Percentiles rank a stretch among this genome's conserved stretches.
phyloP scores from a whole-genome alignment of 768 basidiomycete genomes.

The Lentinula aciculospora region DNA sequence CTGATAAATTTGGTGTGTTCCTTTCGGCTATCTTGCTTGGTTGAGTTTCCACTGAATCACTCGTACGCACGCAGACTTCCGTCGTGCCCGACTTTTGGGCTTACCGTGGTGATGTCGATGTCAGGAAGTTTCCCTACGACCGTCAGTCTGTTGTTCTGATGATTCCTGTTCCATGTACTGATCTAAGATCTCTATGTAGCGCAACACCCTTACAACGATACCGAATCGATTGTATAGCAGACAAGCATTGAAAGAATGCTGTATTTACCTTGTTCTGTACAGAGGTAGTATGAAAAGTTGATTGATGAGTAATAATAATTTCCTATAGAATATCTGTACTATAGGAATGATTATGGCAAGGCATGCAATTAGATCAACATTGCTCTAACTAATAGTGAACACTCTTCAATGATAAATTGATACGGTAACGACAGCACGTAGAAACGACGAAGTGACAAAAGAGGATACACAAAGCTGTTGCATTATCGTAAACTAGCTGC shows the following conservation, averaged over 20 bases:
- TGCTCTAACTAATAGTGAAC: no score
- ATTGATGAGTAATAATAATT: no score
- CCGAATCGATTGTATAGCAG: conserved; percentile 6
- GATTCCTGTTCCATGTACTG: neutral
- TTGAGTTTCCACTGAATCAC: no score
- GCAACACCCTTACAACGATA: conserved; percentile 16
- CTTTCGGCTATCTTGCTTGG: neutral
- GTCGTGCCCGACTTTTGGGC: conserved; percentile 12
- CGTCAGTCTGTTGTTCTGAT: conserved; percentile 9
- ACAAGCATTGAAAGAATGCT: neutral
- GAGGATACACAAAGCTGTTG: no score
- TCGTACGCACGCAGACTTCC: conserved; percentile 9
- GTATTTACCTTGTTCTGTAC: neutral
- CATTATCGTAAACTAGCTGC: no score
- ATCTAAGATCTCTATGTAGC: conserved; percentile 6
- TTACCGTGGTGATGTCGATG: conserved; percentile 16
- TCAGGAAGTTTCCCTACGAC: conserved; percentile 17
- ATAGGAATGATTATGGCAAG: no score
- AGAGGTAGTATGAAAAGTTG: no score
- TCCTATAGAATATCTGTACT: no score
- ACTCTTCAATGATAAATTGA: no score
- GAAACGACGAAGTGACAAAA: no score
- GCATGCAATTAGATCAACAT: no score
- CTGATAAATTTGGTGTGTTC: conserved; percentile 12
- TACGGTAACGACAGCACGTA: no score